These are phyloP conservation scores for Fusarium miscanthi DNA, from an alignment of 2,329 filamentous ascomycete genomes.

Conservation along the genomic window DNA sequence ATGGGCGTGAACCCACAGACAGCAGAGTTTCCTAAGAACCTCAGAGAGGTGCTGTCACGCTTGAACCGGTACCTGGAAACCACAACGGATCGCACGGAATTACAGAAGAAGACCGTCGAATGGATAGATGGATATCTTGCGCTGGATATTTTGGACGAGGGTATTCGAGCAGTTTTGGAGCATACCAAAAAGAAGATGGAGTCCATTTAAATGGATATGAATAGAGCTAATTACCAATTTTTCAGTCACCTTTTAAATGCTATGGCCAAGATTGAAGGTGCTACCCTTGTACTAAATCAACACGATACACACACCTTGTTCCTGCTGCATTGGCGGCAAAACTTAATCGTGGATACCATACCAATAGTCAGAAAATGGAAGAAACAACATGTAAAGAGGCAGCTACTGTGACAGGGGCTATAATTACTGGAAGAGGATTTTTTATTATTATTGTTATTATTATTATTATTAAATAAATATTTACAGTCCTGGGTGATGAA, in stretches of 20 bases:
- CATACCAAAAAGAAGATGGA: conserved; percentile 57
- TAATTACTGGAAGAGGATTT: neutral
- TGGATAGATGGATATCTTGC: conserved; percentile 68
- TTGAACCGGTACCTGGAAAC: conserved; percentile 64
- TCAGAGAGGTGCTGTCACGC: conserved; percentile 72
- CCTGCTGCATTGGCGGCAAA: neutral
- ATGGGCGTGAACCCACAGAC: conserved; percentile 72
- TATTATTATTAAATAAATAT: neutral
- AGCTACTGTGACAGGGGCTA: neutral
- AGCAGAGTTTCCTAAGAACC: conserved; percentile 76
- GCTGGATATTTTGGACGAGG: conserved; percentile 64
- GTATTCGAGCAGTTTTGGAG: conserved; percentile 65
- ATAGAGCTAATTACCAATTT: conserved; percentile 1
- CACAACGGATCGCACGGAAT: conserved; percentile 57
- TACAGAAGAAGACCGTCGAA: conserved; percentile 60
- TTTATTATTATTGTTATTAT: neutral
- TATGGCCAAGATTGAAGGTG: neutral
- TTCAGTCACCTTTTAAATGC: neutral
- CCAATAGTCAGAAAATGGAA: neutral
- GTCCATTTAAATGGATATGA: conserved; percentile 5
- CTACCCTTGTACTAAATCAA: neutral
- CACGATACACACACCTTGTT: neutral
- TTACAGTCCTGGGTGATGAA: neutral
- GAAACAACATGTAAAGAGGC: neutral
- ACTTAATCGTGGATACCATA: neutral